Evolutionary conservation across 2,329 filamentous ascomycete genomes (phyloP).

Genomic region (Teratosphaeria destructans): DNA sequence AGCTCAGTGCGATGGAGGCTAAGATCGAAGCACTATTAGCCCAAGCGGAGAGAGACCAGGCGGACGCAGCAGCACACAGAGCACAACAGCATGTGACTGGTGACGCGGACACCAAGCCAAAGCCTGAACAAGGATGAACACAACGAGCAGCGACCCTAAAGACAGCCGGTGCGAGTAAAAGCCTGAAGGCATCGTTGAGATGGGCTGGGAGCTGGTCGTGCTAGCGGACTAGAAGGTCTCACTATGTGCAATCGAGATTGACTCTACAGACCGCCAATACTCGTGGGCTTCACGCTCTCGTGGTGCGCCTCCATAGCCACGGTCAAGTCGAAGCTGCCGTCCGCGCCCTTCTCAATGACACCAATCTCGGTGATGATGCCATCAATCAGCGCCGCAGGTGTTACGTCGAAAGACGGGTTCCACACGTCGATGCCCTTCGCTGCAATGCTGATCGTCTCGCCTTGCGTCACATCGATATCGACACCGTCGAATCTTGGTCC

Average conservation of each 20-base stretch:
- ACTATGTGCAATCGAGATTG: not conserved
- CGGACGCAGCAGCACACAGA: constrained; percentile 9
- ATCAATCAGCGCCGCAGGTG: constrained; percentile 78
- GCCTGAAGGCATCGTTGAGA: not conserved
- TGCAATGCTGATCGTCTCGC: constrained; percentile 69
- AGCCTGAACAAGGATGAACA: not conserved
- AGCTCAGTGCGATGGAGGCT: constrained; percentile 43
- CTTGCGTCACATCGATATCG: constrained; percentile 50
- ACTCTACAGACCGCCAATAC: constrained; percentile 19
- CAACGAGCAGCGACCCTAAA: not conserved
- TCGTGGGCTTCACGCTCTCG: constrained; percentile 24
- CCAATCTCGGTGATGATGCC: constrained; percentile 89
- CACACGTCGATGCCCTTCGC: constrained; percentile 70
- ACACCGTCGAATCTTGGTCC: constrained; percentile 57
- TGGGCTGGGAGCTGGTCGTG: not conserved
- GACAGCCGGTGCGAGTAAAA: not conserved
- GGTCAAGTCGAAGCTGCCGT: constrained; percentile 54
- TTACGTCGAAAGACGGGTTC: constrained; percentile 97
- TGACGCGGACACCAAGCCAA: not conserved
- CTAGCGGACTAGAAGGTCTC: not conserved
- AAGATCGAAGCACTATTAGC: constrained; percentile 45
- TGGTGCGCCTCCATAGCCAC: constrained; percentile 23
- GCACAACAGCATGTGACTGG: not conserved
- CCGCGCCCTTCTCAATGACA: constrained; percentile 63
- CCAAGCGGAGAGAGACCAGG: constrained; percentile 35